phyloP scores from a whole-genome alignment of 2,329 filamentous ascomycete genomes.

The Trichophyton schoenleinii region DNA sequence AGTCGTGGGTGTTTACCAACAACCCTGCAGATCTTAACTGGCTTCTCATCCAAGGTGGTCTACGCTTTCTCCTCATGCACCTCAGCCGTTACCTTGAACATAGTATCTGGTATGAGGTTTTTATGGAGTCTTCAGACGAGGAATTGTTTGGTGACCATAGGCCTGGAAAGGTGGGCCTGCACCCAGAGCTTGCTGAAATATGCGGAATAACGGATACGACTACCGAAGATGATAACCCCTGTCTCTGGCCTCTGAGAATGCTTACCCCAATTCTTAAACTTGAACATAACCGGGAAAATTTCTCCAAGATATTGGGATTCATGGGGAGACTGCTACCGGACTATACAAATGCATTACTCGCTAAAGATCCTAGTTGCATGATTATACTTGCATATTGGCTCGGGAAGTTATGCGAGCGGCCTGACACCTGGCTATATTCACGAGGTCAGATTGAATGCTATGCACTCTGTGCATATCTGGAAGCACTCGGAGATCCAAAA shows the following conservation, averaged over 20 bases:
- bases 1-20: slow-evolving; percentile 27
- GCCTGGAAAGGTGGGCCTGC: slow-evolving; percentile 19
- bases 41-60: slow-evolving; percentile 25
- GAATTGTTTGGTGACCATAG: slow-evolving; percentile 20
- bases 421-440: slow-evolving; percentile 22
- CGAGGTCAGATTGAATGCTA: slow-evolving; percentile 24
- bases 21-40: slow-evolving; percentile 24
- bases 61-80: slow-evolving; percentile 22
- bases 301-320: slow-evolving; percentile 20
- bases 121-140: slow-evolving; percentile 19
- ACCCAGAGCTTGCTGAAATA: slow-evolving; percentile 23
- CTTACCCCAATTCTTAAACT: slow-evolving; percentile 23
- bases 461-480: slow-evolving; percentile 28
- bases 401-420: slow-evolving; percentile 18
- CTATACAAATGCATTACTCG: slow-evolving; percentile 20
- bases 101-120: slow-evolving; percentile 26
- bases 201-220: slow-evolving; percentile 23
- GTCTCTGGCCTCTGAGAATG: slow-evolving; percentile 26
- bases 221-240: slow-evolving; percentile 24
- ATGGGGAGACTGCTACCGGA: slow-evolving; percentile 24
- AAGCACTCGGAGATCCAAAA: slow-evolving; percentile 19
- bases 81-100: slow-evolving; percentile 17
- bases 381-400: slow-evolving; percentile 27
- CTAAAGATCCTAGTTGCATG: slow-evolving; percentile 23
- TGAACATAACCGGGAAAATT: slow-evolving; percentile 16